Evolutionary conservation across 2,329 filamentous ascomycete species (phyloP).

Genomic region (Beauveria caledonica): DNA sequence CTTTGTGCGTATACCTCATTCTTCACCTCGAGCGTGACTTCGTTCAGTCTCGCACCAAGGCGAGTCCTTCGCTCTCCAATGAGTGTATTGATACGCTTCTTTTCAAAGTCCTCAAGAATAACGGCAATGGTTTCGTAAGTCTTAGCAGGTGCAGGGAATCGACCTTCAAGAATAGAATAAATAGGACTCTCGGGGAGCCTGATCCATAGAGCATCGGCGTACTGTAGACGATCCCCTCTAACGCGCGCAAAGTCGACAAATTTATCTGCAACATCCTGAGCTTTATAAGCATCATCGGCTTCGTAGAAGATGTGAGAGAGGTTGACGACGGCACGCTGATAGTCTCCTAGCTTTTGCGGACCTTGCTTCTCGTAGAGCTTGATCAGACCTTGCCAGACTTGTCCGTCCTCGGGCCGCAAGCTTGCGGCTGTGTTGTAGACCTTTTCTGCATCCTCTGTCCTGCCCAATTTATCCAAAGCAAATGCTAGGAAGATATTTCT

Average conservation of each 20-base stretch:
- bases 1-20: constrained; percentile 72
- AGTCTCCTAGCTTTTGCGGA: constrained; percentile 59
- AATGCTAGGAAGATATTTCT: constrained; percentile 84
- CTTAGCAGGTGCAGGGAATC: constrained; percentile 67
- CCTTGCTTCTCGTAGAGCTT: constrained; percentile 77
- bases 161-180: constrained; percentile 75
- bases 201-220: constrained; percentile 66
- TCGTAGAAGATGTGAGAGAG: constrained; percentile 68
- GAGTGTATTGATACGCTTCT: constrained; percentile 78
- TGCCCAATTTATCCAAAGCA: constrained; percentile 68
- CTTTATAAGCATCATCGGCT: constrained; percentile 55
- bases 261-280: constrained; percentile 65
- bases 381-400: constrained; percentile 85
- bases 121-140: constrained; percentile 79
- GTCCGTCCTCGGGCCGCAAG: constrained; percentile 66
- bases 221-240: constrained; percentile 64
- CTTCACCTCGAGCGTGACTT: constrained; percentile 82
- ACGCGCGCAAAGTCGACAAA: constrained; percentile 66
- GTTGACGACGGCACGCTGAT: constrained; percentile 63
- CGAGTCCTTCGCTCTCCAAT: constrained; percentile 84
- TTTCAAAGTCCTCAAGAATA: constrained; percentile 78
- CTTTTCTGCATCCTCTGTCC: constrained; percentile 63
- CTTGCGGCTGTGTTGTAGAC: constrained; percentile 66
- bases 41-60: constrained; percentile 72
- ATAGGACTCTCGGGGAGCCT: constrained; percentile 73